These are phyloP conservation scores for Purpureocillium lavendulum DNA, from an alignment of 2,329 filamentous ascomycete species.

Conservation along the genomic window DNA sequence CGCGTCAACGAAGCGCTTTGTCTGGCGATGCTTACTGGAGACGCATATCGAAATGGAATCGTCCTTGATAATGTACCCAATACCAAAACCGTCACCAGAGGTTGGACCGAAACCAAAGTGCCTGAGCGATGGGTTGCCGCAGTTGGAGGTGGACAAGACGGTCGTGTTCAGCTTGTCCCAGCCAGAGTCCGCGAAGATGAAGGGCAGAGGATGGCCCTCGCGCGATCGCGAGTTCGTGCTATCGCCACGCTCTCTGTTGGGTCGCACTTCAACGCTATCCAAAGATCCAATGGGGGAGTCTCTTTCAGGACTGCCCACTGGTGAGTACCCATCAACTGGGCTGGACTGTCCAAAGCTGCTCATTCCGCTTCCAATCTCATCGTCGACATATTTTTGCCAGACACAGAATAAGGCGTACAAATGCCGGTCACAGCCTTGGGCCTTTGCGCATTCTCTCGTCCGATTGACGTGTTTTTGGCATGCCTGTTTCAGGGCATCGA, in stretches of 20 bases:
- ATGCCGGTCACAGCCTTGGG: slow-evolving; percentile 84
- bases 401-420: slow-evolving; percentile 90
- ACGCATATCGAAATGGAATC: slow-evolving; percentile 78
- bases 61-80: slow-evolving; percentile 95
- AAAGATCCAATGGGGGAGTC: slow-evolving; percentile 32
- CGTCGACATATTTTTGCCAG: slow-evolving; percentile 84
- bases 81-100: slow-evolving; percentile 88
- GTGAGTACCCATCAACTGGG: slow-evolving; percentile 40
- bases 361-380: slow-evolving; percentile 42
- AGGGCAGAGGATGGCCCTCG: slow-evolving; percentile 51
- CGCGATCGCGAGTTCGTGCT: slow-evolving; percentile 42
- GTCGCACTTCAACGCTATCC: slow-evolving; percentile 22
- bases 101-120: slow-evolving; percentile 97
- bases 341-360: slow-evolving; percentile 59
- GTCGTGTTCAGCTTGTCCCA: slow-evolving; percentile 97
- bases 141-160: slow-evolving; percentile 95
- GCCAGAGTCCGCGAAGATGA: slow-evolving; percentile 77
- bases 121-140: slow-evolving; percentile 86
- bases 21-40: slow-evolving; percentile 89
- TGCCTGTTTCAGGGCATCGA: slow-evolving; percentile 76
- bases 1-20: slow-evolving; percentile 79
- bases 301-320: slow-evolving; percentile 44
- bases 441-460: slow-evolving; percentile 82
- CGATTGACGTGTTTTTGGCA: slow-evolving; percentile 73
- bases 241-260: slow-evolving; percentile 41